Evolutionary conservation across 192 early-diverging fungal genomes (phyloP), one percentile per base, ranked within the genome.

Genomic region (Kappamyces sp.): DNA sequence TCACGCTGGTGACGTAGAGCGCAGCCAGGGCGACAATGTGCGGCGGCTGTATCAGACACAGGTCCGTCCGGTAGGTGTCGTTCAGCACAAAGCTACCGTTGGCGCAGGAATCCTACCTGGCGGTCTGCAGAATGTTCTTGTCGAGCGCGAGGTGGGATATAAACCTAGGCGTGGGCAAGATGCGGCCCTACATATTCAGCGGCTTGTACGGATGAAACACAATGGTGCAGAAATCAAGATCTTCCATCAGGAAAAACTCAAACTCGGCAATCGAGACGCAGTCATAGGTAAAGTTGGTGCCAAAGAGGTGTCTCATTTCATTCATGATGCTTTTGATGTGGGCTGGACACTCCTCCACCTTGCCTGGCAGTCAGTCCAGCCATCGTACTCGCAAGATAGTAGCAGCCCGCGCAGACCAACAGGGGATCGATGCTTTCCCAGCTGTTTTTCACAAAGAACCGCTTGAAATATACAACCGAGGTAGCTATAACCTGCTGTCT

Each of bases 221-320:
- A 55, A 94, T 86, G 51, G 91, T 66, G 61, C 89, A 90, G 58
- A 93, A 96, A 65, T 93, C 85, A 57, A 96, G 79, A 15, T 92
- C 92, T 63, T 96, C 93, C 37, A 96, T 41, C 35, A 96, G 61
- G 57, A 93, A 90, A 68, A 90, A 93, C 63, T 96, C 93, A 71
- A 89, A 92, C 49, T 94, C 93, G 33, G 93, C 91, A 46, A 96
- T 80, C 58, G 87, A 84, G 12, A 72, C 67, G 39, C 80, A 74
- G 13, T 90, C 89, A 55, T 90, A 93, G 1, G 71, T 63, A 61
- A 84, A 84, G 9, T 70, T 72, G 8, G 72, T 55, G 40, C 47
- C 31, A n/a, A 7, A 36, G 3, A 65, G 5, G 31, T n/a, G 31
- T 7, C 65, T 66, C 43, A 63, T 59, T 23, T 69, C 66, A 40